Conservation (phyloP, 1,284 basidiomycete species). For the Gymnopus androsaceus region DNA sequence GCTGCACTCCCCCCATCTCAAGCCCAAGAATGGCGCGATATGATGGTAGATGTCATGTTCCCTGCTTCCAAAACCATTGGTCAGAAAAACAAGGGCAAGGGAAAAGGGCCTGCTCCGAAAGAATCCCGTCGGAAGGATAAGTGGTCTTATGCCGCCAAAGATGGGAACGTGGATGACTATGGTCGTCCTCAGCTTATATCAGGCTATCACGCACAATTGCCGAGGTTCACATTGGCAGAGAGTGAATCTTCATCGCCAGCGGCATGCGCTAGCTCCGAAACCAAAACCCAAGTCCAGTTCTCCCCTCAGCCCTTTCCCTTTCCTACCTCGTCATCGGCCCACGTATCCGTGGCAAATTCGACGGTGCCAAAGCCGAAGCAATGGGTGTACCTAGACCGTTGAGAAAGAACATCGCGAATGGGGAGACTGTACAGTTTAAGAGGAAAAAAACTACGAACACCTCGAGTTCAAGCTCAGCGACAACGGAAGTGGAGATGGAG, state of each 20-base stretch:
- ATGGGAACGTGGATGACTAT: conserved; percentile 27
- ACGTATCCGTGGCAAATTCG: conserved; percentile 83
- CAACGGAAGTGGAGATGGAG: too few relatives aligned
- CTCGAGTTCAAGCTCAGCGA: conserved; percentile 53
- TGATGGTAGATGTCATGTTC: conserved; percentile 60
- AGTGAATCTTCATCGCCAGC: too few relatives aligned
- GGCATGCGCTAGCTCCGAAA: too few relatives aligned
- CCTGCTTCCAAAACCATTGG: conserved; percentile 36
- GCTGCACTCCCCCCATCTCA: conserved; percentile 36
- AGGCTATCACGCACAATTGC: conserved; percentile 41
- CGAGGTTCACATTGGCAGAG: conserved; percentile 30
- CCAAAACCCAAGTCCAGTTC: too few relatives aligned
- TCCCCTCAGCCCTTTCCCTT: conserved; percentile 40
- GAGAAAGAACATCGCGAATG: conserved; percentile 55
- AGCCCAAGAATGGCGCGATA: conserved; percentile 53
- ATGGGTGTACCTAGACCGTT: conserved; percentile 72
- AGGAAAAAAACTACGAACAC: conserved; percentile 42
- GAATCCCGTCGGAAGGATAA: too few relatives aligned
- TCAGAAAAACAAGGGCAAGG: conserved; percentile 20
- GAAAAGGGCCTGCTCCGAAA: conserved; percentile 10
- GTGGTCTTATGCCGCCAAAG: too few relatives aligned
- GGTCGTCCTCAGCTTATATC: conserved; percentile 30
- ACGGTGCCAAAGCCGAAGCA: conserved; percentile 63
- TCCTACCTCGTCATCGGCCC: conserved; percentile 82
- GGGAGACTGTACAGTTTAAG: conserved; percentile 55